phyloP scores from a whole-genome alignment of 345 rosid genomes.

The Eucalyptus albens region DNA sequence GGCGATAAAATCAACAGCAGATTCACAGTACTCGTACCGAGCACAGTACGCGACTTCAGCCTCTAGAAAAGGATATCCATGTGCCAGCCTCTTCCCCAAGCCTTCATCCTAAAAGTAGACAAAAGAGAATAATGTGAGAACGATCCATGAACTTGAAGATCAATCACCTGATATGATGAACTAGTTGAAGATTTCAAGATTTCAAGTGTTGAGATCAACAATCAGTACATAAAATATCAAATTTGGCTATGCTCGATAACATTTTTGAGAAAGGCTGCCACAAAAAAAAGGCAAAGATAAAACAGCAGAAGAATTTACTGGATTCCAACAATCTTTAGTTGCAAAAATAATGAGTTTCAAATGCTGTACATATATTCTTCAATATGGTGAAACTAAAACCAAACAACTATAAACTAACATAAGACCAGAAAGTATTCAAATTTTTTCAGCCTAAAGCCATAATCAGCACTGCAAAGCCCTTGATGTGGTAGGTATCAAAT shows the following conservation, averaged over 20 bases:
- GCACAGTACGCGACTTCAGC: slow-evolving; percentile 88
- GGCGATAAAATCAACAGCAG: slow-evolving; percentile 87
- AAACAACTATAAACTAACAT: not conserved
- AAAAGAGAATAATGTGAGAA: not conserved
- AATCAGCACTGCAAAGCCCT: not conserved
- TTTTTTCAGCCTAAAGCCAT: not conserved
- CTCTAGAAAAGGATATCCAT: slow-evolving; percentile 64
- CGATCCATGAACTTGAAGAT: not conserved
- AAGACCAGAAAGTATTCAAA: not conserved
- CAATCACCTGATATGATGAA: not conserved
- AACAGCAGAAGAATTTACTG: not conserved
- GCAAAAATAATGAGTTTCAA: not conserved
- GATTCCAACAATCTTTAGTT: not conserved
- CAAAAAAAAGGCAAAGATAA: not conserved
- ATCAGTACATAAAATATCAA: not conserved
- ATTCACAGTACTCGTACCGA: slow-evolving; percentile 79
- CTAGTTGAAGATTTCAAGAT: not conserved
- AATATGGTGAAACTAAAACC: not conserved
- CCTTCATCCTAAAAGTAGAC: slow-evolving; percentile 47
- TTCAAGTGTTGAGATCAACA: not conserved
- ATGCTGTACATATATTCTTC: not conserved
- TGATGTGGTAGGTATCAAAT: not conserved
- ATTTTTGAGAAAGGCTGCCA: not conserved
- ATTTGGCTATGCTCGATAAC: not conserved
- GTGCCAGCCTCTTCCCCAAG: slow-evolving; percentile 88